Evolutionary conservation across 164 flowering plant species (phyloP).

Genomic region (Malania oleifera): DNA sequence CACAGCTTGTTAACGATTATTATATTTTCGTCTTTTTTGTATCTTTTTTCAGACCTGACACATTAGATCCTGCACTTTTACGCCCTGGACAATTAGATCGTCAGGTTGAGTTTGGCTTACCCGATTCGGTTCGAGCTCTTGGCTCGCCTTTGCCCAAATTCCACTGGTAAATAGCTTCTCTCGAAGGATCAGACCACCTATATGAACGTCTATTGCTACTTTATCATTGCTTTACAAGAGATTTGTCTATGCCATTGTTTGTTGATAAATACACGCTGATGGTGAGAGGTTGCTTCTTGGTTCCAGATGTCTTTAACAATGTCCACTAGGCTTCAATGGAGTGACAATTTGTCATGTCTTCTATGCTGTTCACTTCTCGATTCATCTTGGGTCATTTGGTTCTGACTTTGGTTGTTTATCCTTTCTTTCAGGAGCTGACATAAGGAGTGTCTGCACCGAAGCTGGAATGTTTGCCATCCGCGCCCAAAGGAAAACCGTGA

Average conservation of each 20-base stretch:
- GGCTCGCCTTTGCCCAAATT: slow-evolving; percentile 97
- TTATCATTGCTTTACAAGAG: too few relatives aligned
- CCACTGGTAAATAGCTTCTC: slow-evolving; percentile 62
- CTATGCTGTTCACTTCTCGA: too few relatives aligned
- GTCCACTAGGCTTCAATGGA: too few relatives aligned
- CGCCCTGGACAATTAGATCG: slow-evolving; percentile 96
- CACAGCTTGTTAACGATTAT: slow-evolving; percentile 1
- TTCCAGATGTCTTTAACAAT: too few relatives aligned
- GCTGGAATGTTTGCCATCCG: slow-evolving; percentile 98
- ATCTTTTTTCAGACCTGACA: slow-evolving; percentile 71
- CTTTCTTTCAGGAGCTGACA: slow-evolving; percentile 74
- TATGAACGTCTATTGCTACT: too few relatives aligned
- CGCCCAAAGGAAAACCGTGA: slow-evolving; percentile 91
- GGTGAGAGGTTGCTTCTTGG: too few relatives aligned
- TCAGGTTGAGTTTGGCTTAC: slow-evolving; percentile 96
- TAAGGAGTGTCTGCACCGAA: slow-evolving; percentile 96
- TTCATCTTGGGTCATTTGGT: not conserved
- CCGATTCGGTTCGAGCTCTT: slow-evolving; percentile 90
- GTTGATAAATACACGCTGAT: too few relatives aligned
- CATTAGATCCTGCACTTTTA: slow-evolving; percentile 85
- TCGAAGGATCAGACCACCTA: not conserved
- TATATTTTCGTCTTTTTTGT: too few relatives aligned
- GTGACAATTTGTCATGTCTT: too few relatives aligned
- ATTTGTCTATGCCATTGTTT: too few relatives aligned
- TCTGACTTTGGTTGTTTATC: not conserved